Conservation (phyloP, 192 early-diverging fungal genomes). For the Gonapodya sp. region DNA sequence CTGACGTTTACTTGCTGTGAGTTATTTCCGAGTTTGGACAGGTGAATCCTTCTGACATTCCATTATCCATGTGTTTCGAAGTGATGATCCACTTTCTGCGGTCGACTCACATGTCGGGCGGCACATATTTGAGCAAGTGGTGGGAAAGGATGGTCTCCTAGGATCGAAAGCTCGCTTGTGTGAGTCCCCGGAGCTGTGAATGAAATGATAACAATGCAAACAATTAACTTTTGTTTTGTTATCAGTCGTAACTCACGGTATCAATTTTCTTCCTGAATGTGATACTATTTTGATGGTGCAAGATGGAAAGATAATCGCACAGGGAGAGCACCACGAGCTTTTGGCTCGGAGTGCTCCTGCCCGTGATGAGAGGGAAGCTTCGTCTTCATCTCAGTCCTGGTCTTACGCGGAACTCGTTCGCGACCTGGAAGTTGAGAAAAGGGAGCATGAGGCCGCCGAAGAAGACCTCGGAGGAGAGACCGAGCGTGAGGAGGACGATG, state of each 20-base stretch:
- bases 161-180: constrained; percentile 62
- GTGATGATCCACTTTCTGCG: constrained; percentile 6
- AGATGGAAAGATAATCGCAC: constrained; percentile 61
- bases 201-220: not conserved
- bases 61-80: not conserved
- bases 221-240: not conserved
- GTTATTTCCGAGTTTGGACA: not conserved
- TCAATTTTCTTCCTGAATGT: constrained; percentile 60
- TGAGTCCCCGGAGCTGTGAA: too few species aligned
- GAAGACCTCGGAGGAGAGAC: not conserved
- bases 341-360: not conserved
- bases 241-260: constrained; percentile 63
- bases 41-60: not conserved
- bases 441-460: too few species aligned
- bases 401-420: not conserved
- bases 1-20: constrained; percentile 71
- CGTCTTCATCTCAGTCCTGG: not conserved
- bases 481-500: not conserved
- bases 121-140: constrained; percentile 27
- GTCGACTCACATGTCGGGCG: constrained; percentile 3
- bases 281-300: constrained; percentile 62
- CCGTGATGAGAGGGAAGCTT: not conserved
- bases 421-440: not conserved
- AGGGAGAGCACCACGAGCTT: constrained; percentile 22
- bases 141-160: constrained; percentile 77